Base-by-base conservation (phyloP, 2,329 filamentous ascomycete species). In the Colletotrichum coccodes region DNA sequence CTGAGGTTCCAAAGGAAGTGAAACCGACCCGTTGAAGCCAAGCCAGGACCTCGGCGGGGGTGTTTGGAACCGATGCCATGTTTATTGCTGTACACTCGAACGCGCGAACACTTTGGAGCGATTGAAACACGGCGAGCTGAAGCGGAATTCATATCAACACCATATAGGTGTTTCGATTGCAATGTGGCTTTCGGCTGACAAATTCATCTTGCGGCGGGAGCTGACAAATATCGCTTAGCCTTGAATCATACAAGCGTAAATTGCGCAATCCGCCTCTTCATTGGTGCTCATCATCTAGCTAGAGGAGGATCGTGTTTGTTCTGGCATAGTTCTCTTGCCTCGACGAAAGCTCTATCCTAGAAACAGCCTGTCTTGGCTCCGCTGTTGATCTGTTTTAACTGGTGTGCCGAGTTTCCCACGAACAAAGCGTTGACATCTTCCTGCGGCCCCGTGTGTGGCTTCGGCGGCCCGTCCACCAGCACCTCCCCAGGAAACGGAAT, bases 401-500 rank as follows among this genome's bases (percentile, higher is more conserved):
- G n/a, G n/a, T n/a, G n/a, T n/a, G n/a, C n/a, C n/a, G n/a, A n/a
- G n/a, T n/a, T n/a, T n/a, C n/a, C n/a, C n/a, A n/a, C n/a, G n/a
- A n/a, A n/a, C n/a, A n/a, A n/a, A n/a, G n/a, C n/a, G n/a, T n/a
- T n/a, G n/a, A 30, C 12, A 1, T 32, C 2, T 18, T 18, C 26
- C 1, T 11, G 28, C 11, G n/a, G 8, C 3, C 11, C 28, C 3
- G 21, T n/a, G n/a, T n/a, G n/a, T n/a, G n/a, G 0, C n/a, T 44
- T 56, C 18, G 12, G 14, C 18, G 65, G 61, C 12, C 54, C 61
- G 18, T 68, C 47, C 8, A 68, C 61, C 21, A 68, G 2, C 4
- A 65, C 42, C 21, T 68, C 65, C 2, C 65, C 65, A 1, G 54
- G 61, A 8, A 68, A 68, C 12, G 61, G 65, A 2, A 65, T 47